phyloP scores from a whole-genome alignment of 164 flowering plant genomes.

The Vitis riparia region DNA sequence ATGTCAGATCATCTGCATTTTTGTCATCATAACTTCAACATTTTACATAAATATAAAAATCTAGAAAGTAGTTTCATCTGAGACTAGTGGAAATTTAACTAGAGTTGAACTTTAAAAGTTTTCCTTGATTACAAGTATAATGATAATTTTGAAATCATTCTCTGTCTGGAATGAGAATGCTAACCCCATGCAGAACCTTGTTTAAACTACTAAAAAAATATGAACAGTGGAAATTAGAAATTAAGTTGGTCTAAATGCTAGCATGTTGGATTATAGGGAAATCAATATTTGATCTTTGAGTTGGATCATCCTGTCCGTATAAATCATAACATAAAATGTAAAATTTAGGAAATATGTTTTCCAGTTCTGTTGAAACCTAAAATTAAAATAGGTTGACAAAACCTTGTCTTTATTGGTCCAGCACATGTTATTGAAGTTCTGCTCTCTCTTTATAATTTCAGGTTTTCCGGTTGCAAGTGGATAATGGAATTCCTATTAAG shows the following conservation, averaged over 20 bases:
- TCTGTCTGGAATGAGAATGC: background rate
- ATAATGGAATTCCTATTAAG: constrained; percentile 45
- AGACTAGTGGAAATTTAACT: background rate
- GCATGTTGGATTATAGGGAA: background rate
- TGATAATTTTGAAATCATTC: background rate
- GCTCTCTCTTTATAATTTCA: constrained; percentile 13
- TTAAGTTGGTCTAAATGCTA: background rate
- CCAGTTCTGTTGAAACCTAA: no score
- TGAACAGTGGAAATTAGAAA: background rate
- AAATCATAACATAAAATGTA: background rate
- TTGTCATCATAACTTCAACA: background rate
- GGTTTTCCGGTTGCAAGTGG: constrained; percentile 38
- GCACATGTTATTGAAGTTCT: constrained; percentile 15
- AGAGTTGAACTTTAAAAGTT: background rate
- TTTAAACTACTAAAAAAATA: background rate
- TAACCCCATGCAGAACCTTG: background rate
- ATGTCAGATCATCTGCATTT: background rate
- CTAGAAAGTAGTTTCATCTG: background rate
- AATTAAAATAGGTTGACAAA: background rate
- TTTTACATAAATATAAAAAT: background rate
- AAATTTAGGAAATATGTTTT: background rate
- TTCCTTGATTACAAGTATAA: no score
- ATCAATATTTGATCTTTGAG: background rate
- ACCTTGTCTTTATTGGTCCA: background rate
- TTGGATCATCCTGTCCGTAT: background rate